Evolutionary conservation across 2,329 filamentous ascomycete genomes (phyloP).

Genomic region (Colletotrichum theobromicola): DNA sequence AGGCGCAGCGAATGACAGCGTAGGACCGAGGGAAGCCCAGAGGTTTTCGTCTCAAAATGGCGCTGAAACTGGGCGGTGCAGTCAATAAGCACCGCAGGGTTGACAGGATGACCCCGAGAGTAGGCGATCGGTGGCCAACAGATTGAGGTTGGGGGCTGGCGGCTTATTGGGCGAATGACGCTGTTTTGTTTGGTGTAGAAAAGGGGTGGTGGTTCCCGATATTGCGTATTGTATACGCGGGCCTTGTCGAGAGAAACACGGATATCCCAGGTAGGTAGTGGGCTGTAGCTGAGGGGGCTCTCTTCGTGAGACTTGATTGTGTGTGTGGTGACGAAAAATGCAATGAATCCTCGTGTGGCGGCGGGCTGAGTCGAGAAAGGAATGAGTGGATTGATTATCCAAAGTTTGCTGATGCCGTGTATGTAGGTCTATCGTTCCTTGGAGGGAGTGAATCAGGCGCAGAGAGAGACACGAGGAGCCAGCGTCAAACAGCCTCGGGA

Average conservation of each 20-base stretch:
- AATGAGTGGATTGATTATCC: neutral
- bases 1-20: slow-evolving; percentile 3
- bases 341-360: neutral
- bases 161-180: neutral
- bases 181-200: neutral
- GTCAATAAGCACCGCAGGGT: slow-evolving; percentile 2
- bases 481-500: slow-evolving; percentile 9
- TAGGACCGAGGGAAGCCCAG: slow-evolving; percentile 1
- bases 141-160: neutral
- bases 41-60: slow-evolving; percentile 18
- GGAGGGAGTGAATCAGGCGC: neutral
- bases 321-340: neutral
- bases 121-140: slow-evolving; percentile 7
- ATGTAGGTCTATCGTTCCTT: neutral
- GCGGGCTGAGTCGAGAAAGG: slow-evolving; percentile 7
- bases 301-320: neutral
- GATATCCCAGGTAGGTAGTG: slow-evolving; percentile 2
- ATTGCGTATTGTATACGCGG: neutral
- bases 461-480: slow-evolving; percentile 5
- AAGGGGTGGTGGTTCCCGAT: slow-evolving; percentile 1
- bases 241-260: slow-evolving; percentile 7
- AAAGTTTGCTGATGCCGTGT: neutral
- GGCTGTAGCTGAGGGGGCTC: neutral
- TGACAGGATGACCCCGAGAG: slow-evolving; percentile 11
- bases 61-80: slow-evolving; percentile 25